These are phyloP conservation scores for Mayamaea pseudoterrestris DNA, from an alignment of 108 stramenopile genomes.

Conservation along the genomic window DNA sequence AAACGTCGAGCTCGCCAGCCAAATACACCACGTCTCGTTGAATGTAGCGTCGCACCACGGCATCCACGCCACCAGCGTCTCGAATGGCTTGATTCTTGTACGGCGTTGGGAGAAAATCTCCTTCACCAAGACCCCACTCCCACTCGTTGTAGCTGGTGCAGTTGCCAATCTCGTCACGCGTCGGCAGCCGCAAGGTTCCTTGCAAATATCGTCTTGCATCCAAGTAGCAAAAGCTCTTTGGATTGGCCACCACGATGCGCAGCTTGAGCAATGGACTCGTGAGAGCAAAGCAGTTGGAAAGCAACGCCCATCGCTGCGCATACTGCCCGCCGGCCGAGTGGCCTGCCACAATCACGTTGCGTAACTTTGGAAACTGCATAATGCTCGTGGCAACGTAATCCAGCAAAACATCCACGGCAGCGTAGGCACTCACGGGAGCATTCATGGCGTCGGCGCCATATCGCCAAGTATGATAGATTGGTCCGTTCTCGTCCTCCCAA, in stretches of 20 bases:
- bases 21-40: constrained; percentile 51
- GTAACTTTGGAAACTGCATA: constrained; percentile 31
- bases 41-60: constrained; percentile 32
- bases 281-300: too few relatives aligned
- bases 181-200: not conserved
- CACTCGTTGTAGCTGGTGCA: constrained; percentile 61
- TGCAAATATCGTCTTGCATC: constrained; percentile 42
- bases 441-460: constrained; percentile 66
- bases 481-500: constrained; percentile 40
- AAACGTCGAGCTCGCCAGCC: constrained; percentile 45
- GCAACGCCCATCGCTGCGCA: constrained; percentile 69
- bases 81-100: constrained; percentile 34
- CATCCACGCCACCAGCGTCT: constrained; percentile 10
- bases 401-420: constrained; percentile 26
- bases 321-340: constrained; percentile 81
- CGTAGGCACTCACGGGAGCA: constrained; percentile 56
- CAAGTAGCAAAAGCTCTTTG: constrained; percentile 55
- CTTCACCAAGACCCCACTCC: constrained; percentile 61
- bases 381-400: constrained; percentile 4
- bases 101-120: constrained; percentile 30
- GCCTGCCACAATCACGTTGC: constrained; percentile 49
- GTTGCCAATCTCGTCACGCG: constrained; percentile 3
- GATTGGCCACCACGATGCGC: constrained; percentile 68
- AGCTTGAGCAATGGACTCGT: constrained; percentile 25
- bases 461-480: constrained; percentile 44